Evolutionary conservation across 306 rosid species (phyloP), one percentile per base, ranked within the genome.

Genomic region (Sicyos baderoa): DNA sequence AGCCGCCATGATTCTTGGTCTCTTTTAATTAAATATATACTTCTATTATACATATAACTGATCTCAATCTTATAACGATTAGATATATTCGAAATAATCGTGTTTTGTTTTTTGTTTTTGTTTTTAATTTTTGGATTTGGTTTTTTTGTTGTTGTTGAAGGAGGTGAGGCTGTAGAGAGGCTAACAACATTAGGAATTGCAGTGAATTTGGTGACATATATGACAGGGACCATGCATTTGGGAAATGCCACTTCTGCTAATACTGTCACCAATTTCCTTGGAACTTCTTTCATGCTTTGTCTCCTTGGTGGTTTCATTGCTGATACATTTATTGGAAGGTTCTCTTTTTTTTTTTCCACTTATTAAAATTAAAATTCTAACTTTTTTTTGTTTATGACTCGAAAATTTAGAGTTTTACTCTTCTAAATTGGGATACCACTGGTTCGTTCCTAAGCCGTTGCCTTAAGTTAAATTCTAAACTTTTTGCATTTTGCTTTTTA

Each of bases 321-420:
- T 1, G 98, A 93, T 72, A 81, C 98, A 32, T 93, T 93, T 66
- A 87, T 93, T 2, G 98, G 98, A 78, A 83, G 98, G 95, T 89
- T 19, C 45, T 52, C 19, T 68, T 8, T 8, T 9, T 8, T 3
- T 44, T 68, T 71, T n/a, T 59, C 16, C 4, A 37, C 15, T 17
- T 4, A 6, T 37, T 37, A 0, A 37, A 11, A 6, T 14, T 8
- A 0, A 61, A 62, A 9, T 37, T 37, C 9, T 4, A 4, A 37
- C 44, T 9, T 4, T 35, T 35, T 7, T 37, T 37, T n/a, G n/a
- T 29, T 29, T 29, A 29, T 29, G 35, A 29, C 35, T 3, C 35
- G 35, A 5, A 3, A 29, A 29, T 29, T 29, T 3, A 5, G 29
- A 25, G 29, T 25, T 25, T 25, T 25, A 25, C 29, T 25, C 29